phyloP scores from a whole-genome alignment of 306 rosid genomes.

The Ziziphus jujuba region DNA sequence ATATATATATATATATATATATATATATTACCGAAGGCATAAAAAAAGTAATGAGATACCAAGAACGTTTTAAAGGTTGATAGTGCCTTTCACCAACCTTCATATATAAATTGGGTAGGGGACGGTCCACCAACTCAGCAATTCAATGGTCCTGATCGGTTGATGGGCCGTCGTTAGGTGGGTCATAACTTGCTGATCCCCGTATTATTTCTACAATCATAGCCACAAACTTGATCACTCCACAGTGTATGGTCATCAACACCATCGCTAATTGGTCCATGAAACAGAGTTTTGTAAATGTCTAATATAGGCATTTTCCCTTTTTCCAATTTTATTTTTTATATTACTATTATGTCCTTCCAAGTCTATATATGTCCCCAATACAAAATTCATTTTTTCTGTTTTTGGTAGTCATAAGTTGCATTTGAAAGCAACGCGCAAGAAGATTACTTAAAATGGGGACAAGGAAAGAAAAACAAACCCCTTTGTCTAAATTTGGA shows the following conservation, averaged over 20 bases:
- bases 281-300: neutral
- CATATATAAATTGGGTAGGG: slow-evolving; percentile 50
- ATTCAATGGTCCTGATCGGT: slow-evolving; percentile 71
- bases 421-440: neutral
- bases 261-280: neutral
- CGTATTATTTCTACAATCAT: neutral
- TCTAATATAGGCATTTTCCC: neutral
- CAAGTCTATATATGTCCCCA: neutral
- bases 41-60: neutral
- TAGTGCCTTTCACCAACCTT: slow-evolving; percentile 70
- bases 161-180: slow-evolving; percentile 51
- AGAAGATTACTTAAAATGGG: slow-evolving; percentile 2
- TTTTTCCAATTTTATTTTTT: no score
- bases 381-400: neutral
- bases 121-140: slow-evolving; percentile 60
- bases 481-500: neutral
- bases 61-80: slow-evolving; percentile 39
- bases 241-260: neutral
- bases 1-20: no score
- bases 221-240: neutral
- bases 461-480: neutral
- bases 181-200: slow-evolving; percentile 21
- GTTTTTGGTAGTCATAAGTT: slow-evolving; percentile 1
- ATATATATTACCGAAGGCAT: slow-evolving; percentile 5
- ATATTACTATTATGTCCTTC: neutral